These are phyloP conservation scores for Aphanomyces invadans DNA, from an alignment of 352 stramenopile genomes.

Conservation along the genomic window DNA sequence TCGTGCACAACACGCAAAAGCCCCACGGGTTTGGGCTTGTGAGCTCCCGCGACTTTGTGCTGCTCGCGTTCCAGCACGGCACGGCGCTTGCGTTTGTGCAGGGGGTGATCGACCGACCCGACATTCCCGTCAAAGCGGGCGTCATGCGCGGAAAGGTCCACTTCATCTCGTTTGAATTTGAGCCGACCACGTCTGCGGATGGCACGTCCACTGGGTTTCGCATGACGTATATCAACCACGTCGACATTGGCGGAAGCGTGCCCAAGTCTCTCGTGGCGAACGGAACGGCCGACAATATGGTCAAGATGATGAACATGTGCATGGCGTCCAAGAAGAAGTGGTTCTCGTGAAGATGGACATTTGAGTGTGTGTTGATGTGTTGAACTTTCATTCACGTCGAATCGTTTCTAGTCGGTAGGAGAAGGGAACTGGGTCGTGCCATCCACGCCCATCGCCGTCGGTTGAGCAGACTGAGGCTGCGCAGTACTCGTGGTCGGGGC, in stretches of 20 bases:
- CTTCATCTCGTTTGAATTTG: conserved; percentile 41
- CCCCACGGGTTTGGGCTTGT: conserved; percentile 47
- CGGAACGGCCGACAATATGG: conserved; percentile 52
- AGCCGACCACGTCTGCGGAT: conserved; percentile 27
- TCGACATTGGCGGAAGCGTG: conserved; percentile 44
- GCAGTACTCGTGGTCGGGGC: neutral
- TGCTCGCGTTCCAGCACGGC: conserved; percentile 33
- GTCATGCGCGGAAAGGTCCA: conserved; percentile 36
- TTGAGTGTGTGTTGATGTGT: neutral
- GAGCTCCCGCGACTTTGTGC: conserved; percentile 46
- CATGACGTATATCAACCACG: conserved; percentile 46
- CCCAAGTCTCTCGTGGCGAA: conserved; percentile 45
- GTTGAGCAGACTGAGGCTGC: no score
- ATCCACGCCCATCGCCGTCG: neutral
- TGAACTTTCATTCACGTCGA: no score
- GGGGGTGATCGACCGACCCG: conserved; percentile 38
- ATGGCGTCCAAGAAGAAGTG: conserved; percentile 35
- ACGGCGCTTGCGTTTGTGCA: conserved; percentile 32
- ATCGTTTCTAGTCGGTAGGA: no score
- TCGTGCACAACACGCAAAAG: conserved; percentile 48
- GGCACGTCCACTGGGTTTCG: conserved; percentile 31
- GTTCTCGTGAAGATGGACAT: neutral
- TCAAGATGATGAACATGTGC: conserved; percentile 50
- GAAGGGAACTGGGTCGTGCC: no score
- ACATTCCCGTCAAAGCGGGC: conserved; percentile 30